These are phyloP conservation scores for Blastobotrys apis DNA, from an alignment of 1,139 yeast genomes.

Conservation along the genomic window DNA sequence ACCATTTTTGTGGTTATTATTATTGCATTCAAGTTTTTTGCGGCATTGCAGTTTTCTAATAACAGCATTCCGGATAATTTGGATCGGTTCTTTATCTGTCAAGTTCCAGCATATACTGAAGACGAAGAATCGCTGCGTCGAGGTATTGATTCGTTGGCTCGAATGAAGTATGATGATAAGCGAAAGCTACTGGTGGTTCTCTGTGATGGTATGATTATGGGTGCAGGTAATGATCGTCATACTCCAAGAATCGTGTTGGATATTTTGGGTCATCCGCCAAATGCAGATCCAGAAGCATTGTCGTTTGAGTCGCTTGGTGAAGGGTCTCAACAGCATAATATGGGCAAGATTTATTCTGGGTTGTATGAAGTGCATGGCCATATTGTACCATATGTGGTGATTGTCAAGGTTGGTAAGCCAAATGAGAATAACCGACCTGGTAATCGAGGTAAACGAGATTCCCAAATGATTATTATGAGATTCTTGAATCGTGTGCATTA, in stretches of 20 bases:
- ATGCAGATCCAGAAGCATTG: conserved; percentile 39
- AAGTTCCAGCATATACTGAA: conserved; percentile 43
- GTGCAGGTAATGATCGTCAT: conserved; percentile 42
- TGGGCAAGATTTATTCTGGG: conserved; percentile 41
- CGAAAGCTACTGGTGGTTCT: conserved; percentile 39
- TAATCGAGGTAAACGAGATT: conserved; percentile 44
- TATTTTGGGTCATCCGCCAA: conserved; percentile 39
- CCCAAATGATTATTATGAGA: conserved; percentile 40
- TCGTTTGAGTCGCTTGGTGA: conserved; percentile 41
- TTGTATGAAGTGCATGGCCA: conserved; percentile 43
- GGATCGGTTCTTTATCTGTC: conserved; percentile 41
- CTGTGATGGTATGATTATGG: conserved; percentile 44
- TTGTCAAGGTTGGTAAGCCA: conserved; percentile 43
- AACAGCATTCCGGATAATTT: conserved; percentile 37
- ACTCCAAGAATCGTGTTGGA: conserved; percentile 43
- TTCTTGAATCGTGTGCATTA: conserved; percentile 42
- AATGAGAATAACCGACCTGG: conserved; percentile 41
- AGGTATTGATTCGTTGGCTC: conserved; percentile 42
- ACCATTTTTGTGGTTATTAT: conserved; percentile 38
- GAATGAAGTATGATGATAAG: conserved; percentile 40
- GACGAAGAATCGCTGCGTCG: conserved; percentile 41
- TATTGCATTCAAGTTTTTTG: conserved; percentile 38
- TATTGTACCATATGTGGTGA: conserved; percentile 41
- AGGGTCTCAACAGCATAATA: conserved; percentile 40
- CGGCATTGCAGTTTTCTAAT: conserved; percentile 39